Evolutionary conservation across 2,329 filamentous ascomycete genomes (phyloP).

Genomic region (Akanthomyces uredinophilus): DNA sequence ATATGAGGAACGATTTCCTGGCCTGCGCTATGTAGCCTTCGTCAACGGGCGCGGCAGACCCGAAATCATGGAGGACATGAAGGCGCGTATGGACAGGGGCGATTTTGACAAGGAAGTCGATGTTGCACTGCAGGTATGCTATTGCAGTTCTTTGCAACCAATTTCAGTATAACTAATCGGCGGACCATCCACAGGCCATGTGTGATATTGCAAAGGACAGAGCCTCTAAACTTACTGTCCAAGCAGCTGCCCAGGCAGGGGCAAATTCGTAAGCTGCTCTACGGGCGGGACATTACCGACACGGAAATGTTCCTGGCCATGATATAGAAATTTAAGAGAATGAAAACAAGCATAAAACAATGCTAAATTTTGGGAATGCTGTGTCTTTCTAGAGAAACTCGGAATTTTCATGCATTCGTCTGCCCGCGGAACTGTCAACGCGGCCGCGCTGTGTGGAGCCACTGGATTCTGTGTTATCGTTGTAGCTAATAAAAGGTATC

Average conservation of each 20-base stretch:
- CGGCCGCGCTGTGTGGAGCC: too few species aligned
- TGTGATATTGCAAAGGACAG: constrained; percentile 83
- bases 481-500: too few species aligned
- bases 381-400: too few species aligned
- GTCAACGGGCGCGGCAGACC: constrained; percentile 74
- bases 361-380: too few species aligned
- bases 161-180: background rate
- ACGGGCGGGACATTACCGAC: background rate
- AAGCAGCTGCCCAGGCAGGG: background rate
- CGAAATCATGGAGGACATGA: constrained; percentile 80
- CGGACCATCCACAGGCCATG: constrained; percentile 61
- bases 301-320: too few species aligned
- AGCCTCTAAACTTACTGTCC: constrained; percentile 53
- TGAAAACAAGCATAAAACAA: too few species aligned
- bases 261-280: background rate
- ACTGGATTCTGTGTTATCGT: too few species aligned
- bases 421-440: too few species aligned
- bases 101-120: constrained; percentile 63
- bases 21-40: constrained; percentile 84
- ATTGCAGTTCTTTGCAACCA: constrained; percentile 5
- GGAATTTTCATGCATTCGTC: too few species aligned
- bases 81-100: constrained; percentile 61
- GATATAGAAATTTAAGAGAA: too few species aligned
- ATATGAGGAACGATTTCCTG: constrained; percentile 78
- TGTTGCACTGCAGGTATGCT: constrained; percentile 66